These are phyloP conservation scores for Miamiensis avidus DNA, from an alignment of 169 alveolate species.

Conservation along the genomic window DNA sequence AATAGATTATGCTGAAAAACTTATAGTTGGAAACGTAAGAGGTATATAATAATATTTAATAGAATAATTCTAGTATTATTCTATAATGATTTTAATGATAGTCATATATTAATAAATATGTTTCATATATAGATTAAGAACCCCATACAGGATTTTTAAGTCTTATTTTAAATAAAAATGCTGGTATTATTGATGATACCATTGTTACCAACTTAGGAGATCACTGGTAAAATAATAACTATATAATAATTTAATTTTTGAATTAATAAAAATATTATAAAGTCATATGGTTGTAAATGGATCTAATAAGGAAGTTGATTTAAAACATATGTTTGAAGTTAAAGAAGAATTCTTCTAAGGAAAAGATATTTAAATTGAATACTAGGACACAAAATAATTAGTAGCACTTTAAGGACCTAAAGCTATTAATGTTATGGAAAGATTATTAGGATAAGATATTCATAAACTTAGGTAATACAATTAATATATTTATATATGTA, in stretches of 20 bases:
- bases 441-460: constrained; percentile 28
- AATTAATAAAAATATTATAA: background rate
- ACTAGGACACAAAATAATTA: constrained; percentile 45
- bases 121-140: constrained; percentile 28
- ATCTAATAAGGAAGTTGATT: constrained; percentile 65
- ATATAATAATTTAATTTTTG: background rate
- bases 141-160: constrained; percentile 46
- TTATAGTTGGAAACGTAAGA: constrained; percentile 31
- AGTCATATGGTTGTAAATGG: constrained; percentile 73
- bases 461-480: constrained; percentile 38
- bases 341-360: constrained; percentile 8
- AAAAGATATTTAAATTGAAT: constrained; percentile 28
- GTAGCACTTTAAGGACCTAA: constrained; percentile 85
- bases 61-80: background rate
- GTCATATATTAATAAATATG: background rate
- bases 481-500: constrained; percentile 67
- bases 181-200: constrained; percentile 67
- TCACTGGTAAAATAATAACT: constrained; percentile 21
- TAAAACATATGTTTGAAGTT: constrained; percentile 36
- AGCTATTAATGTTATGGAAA: constrained; percentile 56
- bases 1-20: constrained; percentile 29
- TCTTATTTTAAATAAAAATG: constrained; percentile 58
- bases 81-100: background rate
- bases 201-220: constrained; percentile 51
- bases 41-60: constrained; percentile 5